Conservation (phyloP, 169 alveolate genomes). For the Plasmodium sp. region DNA sequence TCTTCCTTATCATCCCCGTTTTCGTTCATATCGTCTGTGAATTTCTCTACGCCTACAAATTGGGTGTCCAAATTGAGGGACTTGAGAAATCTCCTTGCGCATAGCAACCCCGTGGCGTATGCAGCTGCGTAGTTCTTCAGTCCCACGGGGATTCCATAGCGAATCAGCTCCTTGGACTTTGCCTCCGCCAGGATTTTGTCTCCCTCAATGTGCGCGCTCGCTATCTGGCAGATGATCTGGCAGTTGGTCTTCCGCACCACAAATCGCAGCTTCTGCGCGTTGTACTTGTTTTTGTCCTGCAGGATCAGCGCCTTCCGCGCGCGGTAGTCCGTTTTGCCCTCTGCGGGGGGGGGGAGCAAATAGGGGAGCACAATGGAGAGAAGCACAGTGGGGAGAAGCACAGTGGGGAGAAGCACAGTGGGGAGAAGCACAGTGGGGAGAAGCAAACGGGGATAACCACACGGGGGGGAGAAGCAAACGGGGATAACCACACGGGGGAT, state of each 20-base stretch:
- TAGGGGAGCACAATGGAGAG: not conserved
- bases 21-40: slow-evolving; percentile 91
- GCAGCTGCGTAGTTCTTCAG: slow-evolving; percentile 99
- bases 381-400: not conserved
- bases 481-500: not conserved
- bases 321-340: slow-evolving; percentile 99
- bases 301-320: slow-evolving; percentile 98
- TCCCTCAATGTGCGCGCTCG: slow-evolving; percentile 97
- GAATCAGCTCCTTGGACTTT: slow-evolving; percentile 96
- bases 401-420: not conserved
- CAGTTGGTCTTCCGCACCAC: slow-evolving; percentile 98
- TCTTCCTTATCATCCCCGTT: slow-evolving; percentile 96
- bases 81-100: slow-evolving; percentile 98
- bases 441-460: not conserved
- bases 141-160: slow-evolving; percentile 99
- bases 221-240: slow-evolving; percentile 96
- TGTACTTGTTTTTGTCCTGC: slow-evolving; percentile 99
- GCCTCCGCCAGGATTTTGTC: slow-evolving; percentile 98
- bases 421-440: not conserved
- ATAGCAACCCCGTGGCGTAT: slow-evolving; percentile 97
- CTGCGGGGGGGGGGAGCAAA: slow-evolving; percentile 84
- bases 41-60: slow-evolving; percentile 95
- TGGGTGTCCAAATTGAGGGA: slow-evolving; percentile 92
- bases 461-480: not conserved
- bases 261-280: slow-evolving; percentile 99